Evolutionary conservation across 2,329 filamentous ascomycete genomes (phyloP).

Genomic region (Arthrobotrys iridis): DNA sequence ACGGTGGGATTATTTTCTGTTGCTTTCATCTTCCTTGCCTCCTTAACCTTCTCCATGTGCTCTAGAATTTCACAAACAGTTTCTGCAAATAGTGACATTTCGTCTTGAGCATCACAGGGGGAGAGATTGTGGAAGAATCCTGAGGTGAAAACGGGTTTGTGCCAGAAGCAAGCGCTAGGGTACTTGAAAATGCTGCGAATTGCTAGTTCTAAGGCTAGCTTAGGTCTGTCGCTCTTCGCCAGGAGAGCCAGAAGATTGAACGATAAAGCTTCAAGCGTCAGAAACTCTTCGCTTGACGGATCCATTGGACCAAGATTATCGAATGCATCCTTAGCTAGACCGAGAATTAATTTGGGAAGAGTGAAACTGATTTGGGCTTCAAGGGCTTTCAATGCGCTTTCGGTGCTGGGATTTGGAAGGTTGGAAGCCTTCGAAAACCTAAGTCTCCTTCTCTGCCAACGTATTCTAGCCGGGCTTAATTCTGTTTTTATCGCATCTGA

Average conservation of each 20-base stretch:
- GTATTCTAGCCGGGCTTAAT: too few species aligned
- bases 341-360: not conserved
- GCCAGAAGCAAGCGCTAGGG: slow-evolving; percentile 18
- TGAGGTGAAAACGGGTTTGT: not conserved
- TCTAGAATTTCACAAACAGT: not conserved
- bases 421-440: too few species aligned
- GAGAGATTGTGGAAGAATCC: slow-evolving; percentile 6
- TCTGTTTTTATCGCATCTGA: not conserved
- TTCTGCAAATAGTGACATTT: not conserved
- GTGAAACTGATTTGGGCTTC: not conserved
- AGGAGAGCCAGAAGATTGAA: slow-evolving; percentile 2
- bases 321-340: not conserved
- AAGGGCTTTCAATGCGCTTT: not conserved
- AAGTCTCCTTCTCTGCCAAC: too few species aligned
- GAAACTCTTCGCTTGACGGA: not conserved
- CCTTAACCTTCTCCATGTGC: not conserved
- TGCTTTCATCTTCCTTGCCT: not conserved
- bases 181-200: slow-evolving; percentile 4
- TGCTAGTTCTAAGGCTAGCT: not conserved
- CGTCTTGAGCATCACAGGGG: not conserved
- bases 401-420: not conserved
- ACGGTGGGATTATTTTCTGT: not conserved
- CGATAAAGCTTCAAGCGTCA: not conserved
- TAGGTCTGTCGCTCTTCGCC: slow-evolving; percentile 14
- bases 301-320: not conserved